A percentile compares a stretch with the other conserved stretches of the same genome.
Evolutionary conservation across 2,329 filamentous ascomycete species (phyloP).

Genomic region (Talaromyces sp.): DNA sequence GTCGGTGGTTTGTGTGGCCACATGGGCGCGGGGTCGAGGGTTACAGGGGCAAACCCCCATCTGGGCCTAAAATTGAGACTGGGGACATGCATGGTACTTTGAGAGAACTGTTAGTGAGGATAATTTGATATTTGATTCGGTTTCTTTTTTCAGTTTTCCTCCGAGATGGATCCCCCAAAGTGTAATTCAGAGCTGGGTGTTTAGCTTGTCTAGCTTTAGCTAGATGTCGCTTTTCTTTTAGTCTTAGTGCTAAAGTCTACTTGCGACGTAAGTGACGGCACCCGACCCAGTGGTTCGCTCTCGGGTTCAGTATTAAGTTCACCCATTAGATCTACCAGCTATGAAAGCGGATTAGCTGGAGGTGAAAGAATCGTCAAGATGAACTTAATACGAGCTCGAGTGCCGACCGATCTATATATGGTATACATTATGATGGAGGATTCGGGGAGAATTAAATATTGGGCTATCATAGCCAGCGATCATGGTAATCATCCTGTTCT

Average conservation of each 20-base stretch:
- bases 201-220: no score
- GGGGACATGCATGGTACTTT: no score
- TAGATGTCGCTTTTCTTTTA: no score
- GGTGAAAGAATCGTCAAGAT: background rate
- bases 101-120: no score
- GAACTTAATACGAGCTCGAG: background rate
- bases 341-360: background rate
- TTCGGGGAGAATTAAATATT: no score
- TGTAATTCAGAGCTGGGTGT: background rate
- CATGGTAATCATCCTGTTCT: background rate
- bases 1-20: slow-evolving; percentile 11
- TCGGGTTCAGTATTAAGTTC: background rate
- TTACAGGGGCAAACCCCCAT: background rate
- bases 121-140: background rate
- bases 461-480: background rate
- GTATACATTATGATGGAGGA: no score
- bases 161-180: background rate
- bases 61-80: background rate
- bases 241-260: background rate
- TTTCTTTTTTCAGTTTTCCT: background rate
- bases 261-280: background rate
- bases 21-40: slow-evolving; percentile 11
- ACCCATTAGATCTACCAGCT: background rate
- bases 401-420: background rate
- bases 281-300: slow-evolving; percentile 4